phyloP scores from a whole-genome alignment of 768 basidiomycete genomes.

The Tulasnella sp. region DNA sequence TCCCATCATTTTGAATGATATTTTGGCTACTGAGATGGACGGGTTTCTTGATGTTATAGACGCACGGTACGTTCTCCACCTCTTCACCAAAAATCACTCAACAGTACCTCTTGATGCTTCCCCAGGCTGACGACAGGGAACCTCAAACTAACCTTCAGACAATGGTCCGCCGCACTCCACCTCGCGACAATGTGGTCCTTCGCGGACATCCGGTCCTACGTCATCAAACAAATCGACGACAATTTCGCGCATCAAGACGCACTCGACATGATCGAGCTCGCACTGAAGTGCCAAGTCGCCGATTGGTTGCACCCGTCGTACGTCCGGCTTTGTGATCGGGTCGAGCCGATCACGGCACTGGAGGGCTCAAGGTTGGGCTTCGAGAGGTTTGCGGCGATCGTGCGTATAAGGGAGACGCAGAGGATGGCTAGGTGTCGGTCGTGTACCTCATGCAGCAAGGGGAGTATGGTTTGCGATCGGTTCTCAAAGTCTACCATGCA shows the following conservation, averaged over 20 bases:
- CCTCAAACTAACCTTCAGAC: neutral
- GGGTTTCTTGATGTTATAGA: neutral
- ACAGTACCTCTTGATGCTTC: no score
- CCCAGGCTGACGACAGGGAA: no score
- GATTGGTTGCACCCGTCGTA: constrained; percentile 8
- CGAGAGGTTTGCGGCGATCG: neutral
- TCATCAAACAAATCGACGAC: neutral
- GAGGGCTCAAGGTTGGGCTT: neutral
- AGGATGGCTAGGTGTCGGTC: no score
- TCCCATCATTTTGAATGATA: neutral
- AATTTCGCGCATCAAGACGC: neutral
- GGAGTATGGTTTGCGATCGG: no score
- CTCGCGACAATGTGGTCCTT: constrained; percentile 3
- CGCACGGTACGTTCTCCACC: neutral
- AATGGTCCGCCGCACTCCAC: constrained; percentile 1
- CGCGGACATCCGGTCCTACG: neutral
- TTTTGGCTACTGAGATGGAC: neutral
- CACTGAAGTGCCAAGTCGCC: neutral
- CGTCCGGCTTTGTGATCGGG: neutral
- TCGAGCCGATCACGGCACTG: neutral
- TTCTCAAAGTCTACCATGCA: no score
- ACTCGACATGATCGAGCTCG: neutral
- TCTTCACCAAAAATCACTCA: no score
- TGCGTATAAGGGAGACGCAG: neutral
- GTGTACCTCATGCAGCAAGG: no score